These are phyloP conservation scores for Yarrowia galli DNA, from an alignment of 1,139 yeast genomes.

Conservation along the genomic window DNA sequence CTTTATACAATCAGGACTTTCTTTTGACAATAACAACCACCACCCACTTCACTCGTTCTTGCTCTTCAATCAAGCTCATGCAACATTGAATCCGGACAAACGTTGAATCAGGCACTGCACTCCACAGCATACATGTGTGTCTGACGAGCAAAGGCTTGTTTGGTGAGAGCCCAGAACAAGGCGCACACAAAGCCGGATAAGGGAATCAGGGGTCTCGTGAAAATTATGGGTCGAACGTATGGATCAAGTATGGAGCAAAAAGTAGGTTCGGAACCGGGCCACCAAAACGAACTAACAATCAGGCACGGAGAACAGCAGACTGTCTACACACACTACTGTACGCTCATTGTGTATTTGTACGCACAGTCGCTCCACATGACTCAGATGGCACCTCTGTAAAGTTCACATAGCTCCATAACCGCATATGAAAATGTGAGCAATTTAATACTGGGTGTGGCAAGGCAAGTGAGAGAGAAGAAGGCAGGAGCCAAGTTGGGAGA, in stretches of 20 bases:
- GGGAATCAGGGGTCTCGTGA: too few species aligned
- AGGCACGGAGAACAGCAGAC: too few species aligned
- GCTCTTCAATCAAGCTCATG: not conserved
- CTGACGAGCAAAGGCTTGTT: not conserved
- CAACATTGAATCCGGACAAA: not conserved
- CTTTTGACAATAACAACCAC: too few species aligned
- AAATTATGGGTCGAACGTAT: not conserved
- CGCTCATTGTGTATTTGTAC: too few species aligned
- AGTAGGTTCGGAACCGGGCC: not conserved
- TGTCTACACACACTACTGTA: too few species aligned
- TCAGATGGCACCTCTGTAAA: not conserved
- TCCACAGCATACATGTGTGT: not conserved
- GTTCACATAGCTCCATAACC: constrained; percentile 15
- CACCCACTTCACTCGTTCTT: not conserved
- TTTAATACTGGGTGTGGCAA: not conserved
- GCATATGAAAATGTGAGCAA: constrained; percentile 25
- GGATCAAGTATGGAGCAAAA: not conserved
- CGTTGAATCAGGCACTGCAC: constrained; percentile 15
- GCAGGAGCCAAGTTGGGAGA: too few species aligned
- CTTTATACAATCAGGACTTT: too few species aligned
- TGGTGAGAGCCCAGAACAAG: not conserved
- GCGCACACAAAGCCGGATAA: too few species aligned
- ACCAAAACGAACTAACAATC: not conserved
- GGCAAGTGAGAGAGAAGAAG: constrained; percentile 10
- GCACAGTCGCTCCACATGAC: too few species aligned